Evolutionary conservation across 163 green algal genomes (phyloP), one percentile per base, ranked within the genome.

Genomic region (Scenedesmus sp.): DNA sequence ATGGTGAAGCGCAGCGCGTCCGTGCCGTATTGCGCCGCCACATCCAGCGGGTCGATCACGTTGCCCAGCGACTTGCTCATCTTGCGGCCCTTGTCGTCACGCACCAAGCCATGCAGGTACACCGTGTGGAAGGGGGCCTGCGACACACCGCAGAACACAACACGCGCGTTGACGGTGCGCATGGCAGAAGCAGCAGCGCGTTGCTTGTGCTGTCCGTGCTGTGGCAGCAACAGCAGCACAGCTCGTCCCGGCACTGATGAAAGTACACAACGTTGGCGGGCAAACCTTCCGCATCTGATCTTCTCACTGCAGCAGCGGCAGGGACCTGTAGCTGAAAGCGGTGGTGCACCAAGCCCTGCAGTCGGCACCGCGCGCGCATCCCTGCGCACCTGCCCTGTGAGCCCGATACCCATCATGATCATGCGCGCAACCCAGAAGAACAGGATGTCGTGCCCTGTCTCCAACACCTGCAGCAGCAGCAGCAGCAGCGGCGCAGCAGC

Each of bases 401-500:
- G 95, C 87, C 99, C 94, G 15, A 99, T 92, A 22, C 98, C 98
- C 97, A 99, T 99, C 98, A 99, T 99, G 86, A 99, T 97, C 98
- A 99, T 99, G 83, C 98, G 95, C 20, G 98, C 98, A 40, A 99
- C 98, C 98, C 98, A 99, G 95, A 99, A 99, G 95, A 99, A 99
- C 33, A 99, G 93, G 92, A 99, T 99, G 94, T 99, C 98, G 90
- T 99, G 98, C 26, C 98, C 98, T 9, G 98, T 99, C 94, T 99
- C 98, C 93, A 99, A 94, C 78, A 99, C 92, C 92, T 95, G 92
- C 65, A 76, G 0, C 43, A 73, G 30, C 61, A 90, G 22, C 83
- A 86, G 26, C 81, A 61, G 42, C 81, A 61, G 16, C 20, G 79
- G 2, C 9, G 24, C 53, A 65, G n/a, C n/a, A n/a, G n/a, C n/a